Evolutionary conservation across 805 yeast species (phyloP).

Genomic region (Candida ulmi): DNA sequence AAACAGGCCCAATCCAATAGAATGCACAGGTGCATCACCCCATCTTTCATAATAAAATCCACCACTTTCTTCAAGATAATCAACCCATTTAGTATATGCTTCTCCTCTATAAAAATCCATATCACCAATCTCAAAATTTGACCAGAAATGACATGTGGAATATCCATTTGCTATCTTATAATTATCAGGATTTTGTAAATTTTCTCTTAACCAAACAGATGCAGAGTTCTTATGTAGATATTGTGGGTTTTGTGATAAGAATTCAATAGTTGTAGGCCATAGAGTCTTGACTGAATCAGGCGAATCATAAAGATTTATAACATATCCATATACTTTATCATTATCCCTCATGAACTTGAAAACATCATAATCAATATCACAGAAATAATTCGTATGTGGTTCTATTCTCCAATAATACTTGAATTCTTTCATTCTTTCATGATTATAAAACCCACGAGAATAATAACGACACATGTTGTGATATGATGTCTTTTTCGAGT

Average conservation of each 20-base stretch:
- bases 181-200: slow-evolving; percentile 44
- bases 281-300: slow-evolving; percentile 56
- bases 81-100: slow-evolving; percentile 60
- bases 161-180: slow-evolving; percentile 36
- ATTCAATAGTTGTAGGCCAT: slow-evolving; percentile 67
- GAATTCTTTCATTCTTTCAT: slow-evolving; percentile 55
- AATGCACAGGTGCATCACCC: slow-evolving; percentile 93
- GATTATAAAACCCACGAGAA: slow-evolving; percentile 56
- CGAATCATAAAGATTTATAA: slow-evolving; percentile 62
- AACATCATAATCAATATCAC: slow-evolving; percentile 70
- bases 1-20: slow-evolving; percentile 66
- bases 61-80: slow-evolving; percentile 59
- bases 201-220: slow-evolving; percentile 57
- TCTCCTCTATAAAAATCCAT: slow-evolving; percentile 74
- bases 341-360: slow-evolving; percentile 68
- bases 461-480: slow-evolving; percentile 86
- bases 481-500: slow-evolving; percentile 57
- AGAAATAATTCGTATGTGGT: slow-evolving; percentile 63
- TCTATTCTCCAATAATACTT: slow-evolving; percentile 80
- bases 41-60: slow-evolving; percentile 88
- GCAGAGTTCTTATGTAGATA: slow-evolving; percentile 56
- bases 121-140: slow-evolving; percentile 81
- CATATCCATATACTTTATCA: slow-evolving; percentile 68
- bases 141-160: slow-evolving; percentile 82
- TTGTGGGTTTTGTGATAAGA: slow-evolving; percentile 49